A percentile compares a stretch with the other conserved stretches of the same genome.
Conservation (phyloP, 148 eudicot genomes). For the Mesembryanthemum crystallinum region DNA sequence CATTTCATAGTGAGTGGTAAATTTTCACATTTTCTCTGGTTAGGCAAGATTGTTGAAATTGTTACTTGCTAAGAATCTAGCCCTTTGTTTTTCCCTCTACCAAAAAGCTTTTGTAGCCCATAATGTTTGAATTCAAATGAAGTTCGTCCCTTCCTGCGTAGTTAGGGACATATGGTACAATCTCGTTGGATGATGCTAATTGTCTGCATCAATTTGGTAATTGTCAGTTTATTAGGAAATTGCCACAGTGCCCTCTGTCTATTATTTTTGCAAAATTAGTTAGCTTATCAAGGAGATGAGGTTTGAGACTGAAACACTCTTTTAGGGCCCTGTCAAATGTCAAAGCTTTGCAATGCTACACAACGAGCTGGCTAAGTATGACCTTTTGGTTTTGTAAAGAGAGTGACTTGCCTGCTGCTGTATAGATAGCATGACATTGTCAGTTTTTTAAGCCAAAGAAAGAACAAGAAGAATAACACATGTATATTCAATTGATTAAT, state of each 20-base stretch:
- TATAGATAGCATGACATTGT: slow-evolving; percentile 7
- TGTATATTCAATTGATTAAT: neutral
- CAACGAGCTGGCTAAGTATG: neutral
- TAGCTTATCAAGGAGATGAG: neutral
- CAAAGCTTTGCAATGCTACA: neutral
- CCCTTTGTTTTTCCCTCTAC: neutral
- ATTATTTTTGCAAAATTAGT: neutral
- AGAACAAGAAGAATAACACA: neutral
- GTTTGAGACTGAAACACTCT: neutral
- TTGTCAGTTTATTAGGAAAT: neutral
- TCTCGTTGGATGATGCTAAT: neutral
- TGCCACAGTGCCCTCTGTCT: neutral
- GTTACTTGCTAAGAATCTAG: neutral
- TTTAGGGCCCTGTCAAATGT: neutral
- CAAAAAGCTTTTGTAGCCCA: neutral
- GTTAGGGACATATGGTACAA: neutral
- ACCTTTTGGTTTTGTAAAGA: slow-evolving; percentile 3
- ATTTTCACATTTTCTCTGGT: neutral
- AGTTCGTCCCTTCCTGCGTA: neutral
- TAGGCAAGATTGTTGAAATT: neutral
- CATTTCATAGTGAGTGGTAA: neutral
- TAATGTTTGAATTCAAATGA: neutral
- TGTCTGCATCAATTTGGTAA: neutral
- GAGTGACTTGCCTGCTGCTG: neutral
- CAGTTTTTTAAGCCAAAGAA: neutral